Evolutionary conservation across 208 protist species (phyloP).

Genomic region (Leishmania mexicana): DNA sequence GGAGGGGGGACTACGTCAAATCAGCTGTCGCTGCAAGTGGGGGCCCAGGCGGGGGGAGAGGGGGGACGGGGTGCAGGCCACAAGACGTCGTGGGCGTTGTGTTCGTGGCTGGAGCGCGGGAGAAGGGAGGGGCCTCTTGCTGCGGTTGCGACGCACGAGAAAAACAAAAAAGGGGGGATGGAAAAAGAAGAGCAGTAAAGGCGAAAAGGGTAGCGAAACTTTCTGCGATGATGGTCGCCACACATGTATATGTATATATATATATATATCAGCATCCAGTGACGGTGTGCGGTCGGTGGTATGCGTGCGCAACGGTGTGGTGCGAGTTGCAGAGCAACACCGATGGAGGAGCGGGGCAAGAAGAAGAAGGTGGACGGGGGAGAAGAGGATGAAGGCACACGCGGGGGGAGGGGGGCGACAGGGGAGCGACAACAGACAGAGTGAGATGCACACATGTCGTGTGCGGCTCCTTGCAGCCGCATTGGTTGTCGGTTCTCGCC

Average conservation of each 20-base stretch:
- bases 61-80: background rate
- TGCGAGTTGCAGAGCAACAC: background rate
- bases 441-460: background rate
- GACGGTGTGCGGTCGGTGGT: background rate
- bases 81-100: background rate
- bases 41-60: too few relatives aligned
- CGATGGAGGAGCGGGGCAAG: background rate
- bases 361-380: background rate
- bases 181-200: background rate
- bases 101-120: too few relatives aligned
- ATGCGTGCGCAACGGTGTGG: background rate
- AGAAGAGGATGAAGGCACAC: background rate
- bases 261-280: background rate
- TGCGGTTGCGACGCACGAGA: too few relatives aligned
- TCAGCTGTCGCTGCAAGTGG: background rate
- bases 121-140: too few relatives aligned
- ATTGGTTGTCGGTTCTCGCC: background rate
- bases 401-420: background rate
- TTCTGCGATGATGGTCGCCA: background rate
- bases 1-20: background rate
- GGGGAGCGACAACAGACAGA: background rate
- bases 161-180: background rate
- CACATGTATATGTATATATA: background rate
- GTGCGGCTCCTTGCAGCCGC: background rate
- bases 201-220: background rate